Conservation (phyloP, 1,284 basidiomycete genomes). For the Chalciporus sp. region DNA sequence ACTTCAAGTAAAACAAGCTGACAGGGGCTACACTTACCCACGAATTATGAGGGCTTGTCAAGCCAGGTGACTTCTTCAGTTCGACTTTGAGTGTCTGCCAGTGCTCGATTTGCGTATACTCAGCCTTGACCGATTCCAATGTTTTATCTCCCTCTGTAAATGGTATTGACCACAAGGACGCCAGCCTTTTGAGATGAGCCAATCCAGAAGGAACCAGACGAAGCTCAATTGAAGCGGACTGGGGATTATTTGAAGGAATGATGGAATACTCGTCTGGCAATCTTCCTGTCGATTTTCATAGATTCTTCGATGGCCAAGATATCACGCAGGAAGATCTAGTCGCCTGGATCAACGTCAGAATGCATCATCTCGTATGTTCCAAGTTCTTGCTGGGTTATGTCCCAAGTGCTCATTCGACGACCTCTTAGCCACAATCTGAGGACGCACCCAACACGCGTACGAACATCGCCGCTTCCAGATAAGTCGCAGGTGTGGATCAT, state of each 20-base stretch:
- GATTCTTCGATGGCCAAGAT: constrained; percentile 64
- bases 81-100: constrained; percentile 38
- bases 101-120: constrained; percentile 53
- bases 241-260: constrained; percentile 54
- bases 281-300: constrained; percentile 63
- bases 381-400: background rate
- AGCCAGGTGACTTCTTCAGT: too few species aligned
- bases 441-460: constrained; percentile 64
- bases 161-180: constrained; percentile 21
- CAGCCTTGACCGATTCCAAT: constrained; percentile 21
- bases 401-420: background rate
- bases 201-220: constrained; percentile 56
- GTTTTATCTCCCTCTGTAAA: constrained; percentile 16
- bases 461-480: constrained; percentile 60
- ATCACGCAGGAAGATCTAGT: constrained; percentile 64
- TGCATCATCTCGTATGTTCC: constrained; percentile 52
- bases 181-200: constrained; percentile 56
- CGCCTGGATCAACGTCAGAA: constrained; percentile 67
- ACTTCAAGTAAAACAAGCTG: too few species aligned
- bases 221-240: constrained; percentile 49
- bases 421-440: constrained; percentile 53
- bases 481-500: constrained; percentile 3
- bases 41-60: too few species aligned
- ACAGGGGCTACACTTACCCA: too few species aligned
- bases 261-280: constrained; percentile 57